Conservation (phyloP, 106 monocot species). For the Apostasia ramifera region DNA sequence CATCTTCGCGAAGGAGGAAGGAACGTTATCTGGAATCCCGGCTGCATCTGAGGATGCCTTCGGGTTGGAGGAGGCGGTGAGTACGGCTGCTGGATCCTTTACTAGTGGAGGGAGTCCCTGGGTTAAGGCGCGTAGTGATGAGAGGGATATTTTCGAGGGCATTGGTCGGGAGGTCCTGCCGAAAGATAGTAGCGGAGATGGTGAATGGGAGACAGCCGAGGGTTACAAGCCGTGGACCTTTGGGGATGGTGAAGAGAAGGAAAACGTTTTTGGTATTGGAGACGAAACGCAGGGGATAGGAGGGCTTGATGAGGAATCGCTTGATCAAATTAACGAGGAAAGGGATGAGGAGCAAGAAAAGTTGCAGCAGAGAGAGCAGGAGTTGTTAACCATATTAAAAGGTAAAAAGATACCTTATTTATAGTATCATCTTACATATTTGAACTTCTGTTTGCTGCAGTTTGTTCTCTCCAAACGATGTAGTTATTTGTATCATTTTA, state of each 20-base stretch:
- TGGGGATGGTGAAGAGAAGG: slow-evolving; percentile 33
- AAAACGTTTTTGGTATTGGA: slow-evolving; percentile 18
- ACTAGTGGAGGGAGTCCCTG: slow-evolving; percentile 1
- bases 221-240: slow-evolving; percentile 49
- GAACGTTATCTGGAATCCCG: slow-evolving; percentile 16
- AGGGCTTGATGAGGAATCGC: slow-evolving; percentile 22
- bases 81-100: background rate
- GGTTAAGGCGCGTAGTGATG: slow-evolving; percentile 2
- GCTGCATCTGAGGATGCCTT: slow-evolving; percentile 9
- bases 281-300: slow-evolving; percentile 22
- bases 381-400: slow-evolving; percentile 36
- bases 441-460: background rate
- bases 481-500: no score
- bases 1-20: slow-evolving; percentile 24
- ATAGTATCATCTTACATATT: no score
- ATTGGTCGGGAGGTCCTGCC: slow-evolving; percentile 24
- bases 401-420: slow-evolving; percentile 13
- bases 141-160: slow-evolving; percentile 31
- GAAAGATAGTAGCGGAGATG: slow-evolving; percentile 6
- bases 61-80: slow-evolving; percentile 7
- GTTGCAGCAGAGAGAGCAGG: slow-evolving; percentile 32
- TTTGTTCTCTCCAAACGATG: no score
- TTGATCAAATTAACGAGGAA: slow-evolving; percentile 17
- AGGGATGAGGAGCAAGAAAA: slow-evolving; percentile 18
- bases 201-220: slow-evolving; percentile 34